phyloP scores from a whole-genome alignment of 345 rosid genomes.

The Cardamine occulta region DNA sequence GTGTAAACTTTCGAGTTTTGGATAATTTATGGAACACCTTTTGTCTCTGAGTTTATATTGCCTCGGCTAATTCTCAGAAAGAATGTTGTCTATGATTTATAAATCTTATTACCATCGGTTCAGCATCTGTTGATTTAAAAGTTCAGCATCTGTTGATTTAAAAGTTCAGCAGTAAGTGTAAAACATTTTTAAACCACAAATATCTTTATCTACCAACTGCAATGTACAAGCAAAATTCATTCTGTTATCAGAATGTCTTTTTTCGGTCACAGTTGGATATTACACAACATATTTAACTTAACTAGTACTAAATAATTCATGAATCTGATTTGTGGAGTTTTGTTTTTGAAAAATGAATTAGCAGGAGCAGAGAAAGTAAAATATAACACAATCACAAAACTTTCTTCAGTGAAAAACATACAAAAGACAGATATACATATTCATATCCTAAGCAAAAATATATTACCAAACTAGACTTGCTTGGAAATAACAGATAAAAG shows the following conservation, averaged over 20 bases:
- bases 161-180: too few species aligned
- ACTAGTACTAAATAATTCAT: too few species aligned
- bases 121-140: too few species aligned
- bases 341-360: background rate
- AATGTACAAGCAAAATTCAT: too few species aligned
- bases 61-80: background rate
- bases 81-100: too few species aligned
- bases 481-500: background rate
- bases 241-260: too few species aligned
- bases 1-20: slow-evolving; percentile 33
- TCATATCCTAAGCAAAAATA: slow-evolving; percentile 5
- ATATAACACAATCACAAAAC: background rate
- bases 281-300: too few species aligned
- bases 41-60: background rate
- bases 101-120: too few species aligned
- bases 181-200: too few species aligned
- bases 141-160: too few species aligned
- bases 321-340: background rate
- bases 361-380: background rate
- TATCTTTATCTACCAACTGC: too few species aligned
- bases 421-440: background rate
- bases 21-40: slow-evolving; percentile 25
- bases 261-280: too few species aligned
- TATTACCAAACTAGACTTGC: background rate
- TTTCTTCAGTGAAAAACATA: slow-evolving; percentile 9